Percentiles rank a stretch among this genome's conserved stretches.
Conservation (phyloP, 306 rosid species). For the Abrus precatorius region DNA sequence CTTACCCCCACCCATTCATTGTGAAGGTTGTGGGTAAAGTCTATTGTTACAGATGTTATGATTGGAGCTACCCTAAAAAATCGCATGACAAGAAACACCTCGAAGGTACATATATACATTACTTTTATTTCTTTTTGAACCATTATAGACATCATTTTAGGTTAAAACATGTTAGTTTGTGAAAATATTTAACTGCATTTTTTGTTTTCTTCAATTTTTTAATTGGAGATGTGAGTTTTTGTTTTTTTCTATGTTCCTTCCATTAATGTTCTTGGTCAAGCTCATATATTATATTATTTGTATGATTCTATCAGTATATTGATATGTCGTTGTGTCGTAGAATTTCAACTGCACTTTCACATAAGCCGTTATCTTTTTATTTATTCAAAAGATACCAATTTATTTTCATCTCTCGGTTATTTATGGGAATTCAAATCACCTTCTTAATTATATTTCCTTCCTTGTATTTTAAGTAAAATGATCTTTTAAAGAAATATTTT, state of each 20-base stretch:
- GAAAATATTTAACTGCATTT: background rate
- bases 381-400: too few relatives aligned
- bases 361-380: background rate
- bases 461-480: too few relatives aligned
- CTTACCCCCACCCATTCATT: conserved; percentile 50
- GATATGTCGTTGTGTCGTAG: background rate
- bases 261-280: background rate
- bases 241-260: background rate
- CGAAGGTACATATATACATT: conserved; percentile 60
- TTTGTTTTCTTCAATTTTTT: background rate
- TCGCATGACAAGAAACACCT: conserved; percentile 79
- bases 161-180: background rate
- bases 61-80: conserved; percentile 61
- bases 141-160: background rate
- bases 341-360: background rate
- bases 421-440: too few relatives aligned
- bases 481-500: too few relatives aligned
- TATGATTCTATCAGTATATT: background rate
- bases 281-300: background rate
- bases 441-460: too few relatives aligned
- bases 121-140: background rate
- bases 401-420: too few relatives aligned
- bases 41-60: conserved; percentile 74
- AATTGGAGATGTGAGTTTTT: background rate
- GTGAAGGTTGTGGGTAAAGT: conserved; percentile 78